Base-by-base conservation (phyloP, 805 yeast species). In the Barnettozyma vustinii region DNA sequence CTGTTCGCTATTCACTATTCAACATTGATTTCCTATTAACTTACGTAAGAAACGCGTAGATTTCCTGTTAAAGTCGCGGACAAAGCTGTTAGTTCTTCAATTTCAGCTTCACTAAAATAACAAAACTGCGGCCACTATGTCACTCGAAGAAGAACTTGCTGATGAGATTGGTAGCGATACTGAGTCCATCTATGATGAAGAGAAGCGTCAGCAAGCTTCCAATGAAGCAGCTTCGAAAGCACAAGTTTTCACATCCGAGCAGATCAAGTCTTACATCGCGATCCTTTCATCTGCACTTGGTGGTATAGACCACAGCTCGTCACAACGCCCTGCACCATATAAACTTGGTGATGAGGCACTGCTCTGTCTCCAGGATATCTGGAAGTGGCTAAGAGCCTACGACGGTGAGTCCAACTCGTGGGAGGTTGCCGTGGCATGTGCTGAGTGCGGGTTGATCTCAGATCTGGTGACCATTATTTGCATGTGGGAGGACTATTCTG, bases 241-340 rank as follows among this genome's bases (percentile, higher is more conserved):
- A 13, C 27, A 46, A 16, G 25, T 27, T 4, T 50, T 50, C 37
- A 40, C 50, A 7, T 9, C 32, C 7, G 46, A 52, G 32, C 58
- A 57, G 41, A 58, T 61, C 55, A 75, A 76, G 53, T 87, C 94
- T 0, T 89, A 88, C 64, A 84, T 92, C 30, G 77, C 91, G 13
- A 80, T 87, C 40, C 73, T 91, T 37, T 88, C 90, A 4, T 80
- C 96, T 4, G 96, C 98, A 0, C 73, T 92, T 2, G 99, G 99
- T 47, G 98, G 97, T 1, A 77, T 83, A 1, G 97, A 91, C 65
- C 79, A 83, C 43, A 67, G 83, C 1, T 70, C 83, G 0, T 63
- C 67, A 5, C 53, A 62, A 2, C 63, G 66, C 1, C 74, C 76
- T 3, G 73, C 76, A 0, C 80, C 81, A 0, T 94, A 94, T 60